Conservation (phyloP, 2,329 filamentous ascomycete species). For the Mariannaea sp. region DNA sequence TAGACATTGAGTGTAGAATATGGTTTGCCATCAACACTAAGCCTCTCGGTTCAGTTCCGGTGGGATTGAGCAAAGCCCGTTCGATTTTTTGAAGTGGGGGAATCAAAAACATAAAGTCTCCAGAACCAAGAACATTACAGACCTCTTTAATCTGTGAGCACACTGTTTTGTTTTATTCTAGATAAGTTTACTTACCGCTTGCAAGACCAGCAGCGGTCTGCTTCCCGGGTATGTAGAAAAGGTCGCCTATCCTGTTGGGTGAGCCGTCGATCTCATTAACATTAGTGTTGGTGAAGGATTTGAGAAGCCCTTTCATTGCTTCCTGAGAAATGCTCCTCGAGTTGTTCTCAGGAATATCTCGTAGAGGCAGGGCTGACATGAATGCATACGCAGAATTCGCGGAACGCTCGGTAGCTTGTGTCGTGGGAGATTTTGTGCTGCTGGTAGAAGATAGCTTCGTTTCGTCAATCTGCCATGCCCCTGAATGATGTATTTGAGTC, state of each 20-base stretch:
- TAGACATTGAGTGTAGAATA: not conserved
- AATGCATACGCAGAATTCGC: not conserved
- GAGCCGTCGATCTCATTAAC: not conserved
- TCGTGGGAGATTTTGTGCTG: not conserved
- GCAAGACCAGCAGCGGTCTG: not conserved
- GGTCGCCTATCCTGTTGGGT: not conserved
- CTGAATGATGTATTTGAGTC: not conserved
- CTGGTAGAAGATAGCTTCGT: not conserved
- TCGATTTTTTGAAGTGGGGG: not conserved
- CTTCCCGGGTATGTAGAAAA: not conserved
- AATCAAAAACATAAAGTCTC: not conserved
- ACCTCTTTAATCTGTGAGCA: not conserved
- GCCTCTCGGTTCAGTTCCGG: not conserved
- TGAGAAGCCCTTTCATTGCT: not conserved
- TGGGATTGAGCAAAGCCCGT: not conserved
- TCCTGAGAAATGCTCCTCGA: not conserved
- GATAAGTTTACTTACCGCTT: not conserved
- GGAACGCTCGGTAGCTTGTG: not conserved
- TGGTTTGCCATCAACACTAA: not conserved
- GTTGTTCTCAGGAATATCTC: not conserved
- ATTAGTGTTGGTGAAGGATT: not conserved
- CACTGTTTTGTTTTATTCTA: not conserved
- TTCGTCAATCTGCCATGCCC: not conserved
- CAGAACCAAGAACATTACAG: not conserved
- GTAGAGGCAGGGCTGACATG: not conserved